Evolutionary conservation across 2,329 filamentous ascomycete species (phyloP).

Genomic region (Pseudohalonectria lignicola): DNA sequence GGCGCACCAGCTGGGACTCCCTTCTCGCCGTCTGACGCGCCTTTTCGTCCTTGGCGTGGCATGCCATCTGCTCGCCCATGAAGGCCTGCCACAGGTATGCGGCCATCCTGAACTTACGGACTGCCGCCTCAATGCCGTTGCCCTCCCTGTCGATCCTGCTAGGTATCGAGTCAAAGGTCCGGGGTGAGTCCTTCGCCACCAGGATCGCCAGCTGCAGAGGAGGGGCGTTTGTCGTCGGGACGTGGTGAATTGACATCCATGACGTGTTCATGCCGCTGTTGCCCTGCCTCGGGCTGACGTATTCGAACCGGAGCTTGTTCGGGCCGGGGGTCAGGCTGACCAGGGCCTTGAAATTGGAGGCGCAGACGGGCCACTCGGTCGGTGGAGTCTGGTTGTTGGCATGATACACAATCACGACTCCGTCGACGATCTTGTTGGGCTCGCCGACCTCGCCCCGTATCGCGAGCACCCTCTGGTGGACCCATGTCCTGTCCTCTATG

Average conservation of each 20-base stretch:
- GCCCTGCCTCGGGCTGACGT: conserved; percentile 69
- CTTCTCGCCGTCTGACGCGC: background rate
- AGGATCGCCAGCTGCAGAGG: conserved; percentile 85
- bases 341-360: conserved; percentile 85
- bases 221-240: conserved; percentile 66
- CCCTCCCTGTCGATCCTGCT: conserved; percentile 68
- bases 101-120: conserved; percentile 87
- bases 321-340: conserved; percentile 85
- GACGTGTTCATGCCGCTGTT: conserved; percentile 65
- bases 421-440: conserved; percentile 57
- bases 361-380: conserved; percentile 75
- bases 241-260: conserved; percentile 75
- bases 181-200: conserved; percentile 77
- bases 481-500: conserved; percentile 75
- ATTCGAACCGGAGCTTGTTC: conserved; percentile 82
- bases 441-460: conserved; percentile 77
- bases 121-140: conserved; percentile 67
- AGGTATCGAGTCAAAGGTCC: conserved; percentile 72
- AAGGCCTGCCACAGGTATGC: conserved; percentile 97
- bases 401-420: conserved; percentile 67
- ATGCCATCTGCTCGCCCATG: conserved; percentile 91
- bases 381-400: conserved; percentile 79
- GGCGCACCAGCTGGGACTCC: background rate
- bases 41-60: conserved; percentile 35
- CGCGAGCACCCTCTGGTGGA: conserved; percentile 82